phyloP scores from a whole-genome alignment of 1,284 basidiomycete species.

The Wolfiporia cocos region DNA sequence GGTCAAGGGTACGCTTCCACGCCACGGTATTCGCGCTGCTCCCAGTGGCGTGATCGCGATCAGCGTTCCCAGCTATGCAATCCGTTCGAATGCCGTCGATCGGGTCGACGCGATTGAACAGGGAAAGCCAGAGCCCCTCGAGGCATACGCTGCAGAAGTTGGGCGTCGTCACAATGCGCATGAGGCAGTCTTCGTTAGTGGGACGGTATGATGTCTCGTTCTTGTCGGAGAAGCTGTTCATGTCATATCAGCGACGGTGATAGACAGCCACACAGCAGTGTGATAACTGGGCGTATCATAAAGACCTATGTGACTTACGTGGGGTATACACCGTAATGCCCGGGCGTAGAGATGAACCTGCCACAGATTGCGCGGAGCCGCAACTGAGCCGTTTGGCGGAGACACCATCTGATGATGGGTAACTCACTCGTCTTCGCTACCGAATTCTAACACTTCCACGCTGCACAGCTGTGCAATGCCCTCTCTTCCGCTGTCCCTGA shows the following conservation, averaged over 20 bases:
- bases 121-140: slow-evolving; percentile 66
- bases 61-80: slow-evolving; percentile 22
- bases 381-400: too few relatives aligned
- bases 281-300: background rate
- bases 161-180: slow-evolving; percentile 68
- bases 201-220: slow-evolving; percentile 67
- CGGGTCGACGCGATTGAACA: slow-evolving; percentile 52
- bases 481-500: slow-evolving; percentile 44
- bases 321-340: slow-evolving; percentile 69
- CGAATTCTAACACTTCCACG: slow-evolving; percentile 74
- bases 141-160: slow-evolving; percentile 75
- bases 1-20: slow-evolving; percentile 28
- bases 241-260: too few relatives aligned
- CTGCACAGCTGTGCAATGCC: slow-evolving; percentile 71
- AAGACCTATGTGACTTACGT: slow-evolving; percentile 40
- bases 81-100: slow-evolving; percentile 45
- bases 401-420: background rate
- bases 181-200: slow-evolving; percentile 81
- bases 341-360: slow-evolving; percentile 58
- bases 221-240: slow-evolving; percentile 45
- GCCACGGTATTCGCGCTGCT: background rate
- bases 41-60: background rate
- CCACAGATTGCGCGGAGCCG: too few relatives aligned
- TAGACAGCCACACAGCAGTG: background rate
- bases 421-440: slow-evolving; percentile 53